A percentile compares a stretch with the other conserved stretches of the same genome.
Conservation (phyloP, 495 filamentous ascomycete genomes). For the Chaetomium cochliodes region DNA sequence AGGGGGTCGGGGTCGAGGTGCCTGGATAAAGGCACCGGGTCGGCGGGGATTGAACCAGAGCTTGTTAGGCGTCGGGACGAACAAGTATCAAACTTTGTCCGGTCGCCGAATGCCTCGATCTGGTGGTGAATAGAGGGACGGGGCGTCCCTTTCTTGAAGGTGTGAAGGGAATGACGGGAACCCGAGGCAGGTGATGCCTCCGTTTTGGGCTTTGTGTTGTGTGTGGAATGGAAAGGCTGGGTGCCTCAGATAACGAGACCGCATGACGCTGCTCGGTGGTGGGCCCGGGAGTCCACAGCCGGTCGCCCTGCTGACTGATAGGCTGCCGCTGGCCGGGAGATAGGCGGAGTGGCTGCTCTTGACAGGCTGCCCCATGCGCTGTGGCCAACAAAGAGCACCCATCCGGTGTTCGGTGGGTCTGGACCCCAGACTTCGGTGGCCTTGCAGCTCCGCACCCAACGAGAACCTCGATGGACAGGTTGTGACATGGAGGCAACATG, state of each 20-base stretch:
- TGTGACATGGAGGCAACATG: too few species aligned
- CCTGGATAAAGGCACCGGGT: constrained; percentile 21
- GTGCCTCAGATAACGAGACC: background rate
- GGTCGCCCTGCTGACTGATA: constrained; percentile 16
- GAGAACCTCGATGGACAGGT: background rate
- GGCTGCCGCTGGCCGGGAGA: background rate
- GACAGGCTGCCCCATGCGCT: background rate
- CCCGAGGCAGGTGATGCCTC: constrained; percentile 8
- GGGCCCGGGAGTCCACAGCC: background rate
- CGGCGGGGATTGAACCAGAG: constrained; percentile 9
- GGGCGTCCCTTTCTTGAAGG: constrained; percentile 1
- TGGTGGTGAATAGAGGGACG: constrained; percentile 14
- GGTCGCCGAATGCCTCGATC: background rate
- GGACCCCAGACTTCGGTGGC: constrained; percentile 8
- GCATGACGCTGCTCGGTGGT: constrained; percentile 11
- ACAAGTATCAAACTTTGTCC: background rate
- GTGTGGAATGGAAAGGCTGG: constrained; percentile 9
- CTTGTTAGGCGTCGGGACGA: background rate
- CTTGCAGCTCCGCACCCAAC: constrained; percentile 11
- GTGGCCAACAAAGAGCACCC: constrained; percentile 1
- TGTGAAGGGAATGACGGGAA: background rate
- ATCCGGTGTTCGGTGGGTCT: constrained; percentile 1
- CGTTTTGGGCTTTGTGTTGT: constrained; percentile 4
- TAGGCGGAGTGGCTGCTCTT: background rate
- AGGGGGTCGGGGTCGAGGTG: background rate